These are phyloP conservation scores for Spiromastix sp. DNA, from an alignment of 2,329 filamentous ascomycete species.

Conservation along the genomic window DNA sequence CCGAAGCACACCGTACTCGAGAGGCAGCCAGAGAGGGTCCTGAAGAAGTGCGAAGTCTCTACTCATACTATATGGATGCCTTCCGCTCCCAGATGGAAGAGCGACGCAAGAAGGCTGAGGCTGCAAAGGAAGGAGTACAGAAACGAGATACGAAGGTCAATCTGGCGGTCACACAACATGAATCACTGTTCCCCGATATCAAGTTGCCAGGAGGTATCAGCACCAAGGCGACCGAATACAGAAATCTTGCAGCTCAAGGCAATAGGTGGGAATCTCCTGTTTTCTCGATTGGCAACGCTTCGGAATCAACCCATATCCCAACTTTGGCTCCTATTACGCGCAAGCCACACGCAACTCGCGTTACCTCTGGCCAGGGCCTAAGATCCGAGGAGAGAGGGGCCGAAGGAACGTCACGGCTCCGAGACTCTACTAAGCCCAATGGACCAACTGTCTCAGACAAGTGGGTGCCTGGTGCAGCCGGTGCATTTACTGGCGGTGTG, in stretches of 20 bases:
- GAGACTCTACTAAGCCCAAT: too few species aligned
- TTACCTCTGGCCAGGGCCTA: too few species aligned
- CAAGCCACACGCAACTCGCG: slow-evolving; percentile 52
- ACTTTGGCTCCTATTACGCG: slow-evolving; percentile 42
- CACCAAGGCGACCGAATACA: slow-evolving; percentile 89
- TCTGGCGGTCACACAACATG: slow-evolving; percentile 72
- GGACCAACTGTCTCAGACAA: too few species aligned
- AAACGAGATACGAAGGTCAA: slow-evolving; percentile 61
- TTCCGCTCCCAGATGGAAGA: slow-evolving; percentile 63
- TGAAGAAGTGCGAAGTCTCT: slow-evolving; percentile 68
- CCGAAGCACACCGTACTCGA: slow-evolving; percentile 65
- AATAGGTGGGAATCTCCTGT: slow-evolving; percentile 92
- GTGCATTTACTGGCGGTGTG: too few species aligned
- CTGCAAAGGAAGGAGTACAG: slow-evolving; percentile 51
- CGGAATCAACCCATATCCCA: slow-evolving; percentile 63
- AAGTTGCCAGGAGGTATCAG: slow-evolving; percentile 79
- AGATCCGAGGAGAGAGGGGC: too few species aligned
- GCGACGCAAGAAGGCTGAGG: slow-evolving; percentile 66
- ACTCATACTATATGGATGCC: slow-evolving; percentile 70
- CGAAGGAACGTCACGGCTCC: too few species aligned
- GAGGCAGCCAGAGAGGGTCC: slow-evolving; percentile 58
- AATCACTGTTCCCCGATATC: slow-evolving; percentile 86
- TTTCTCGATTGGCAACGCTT: slow-evolving; percentile 74
- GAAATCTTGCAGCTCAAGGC: slow-evolving; percentile 74
- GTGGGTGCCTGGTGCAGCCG: too few species aligned